Base-by-base conservation (phyloP, 192 early-diverging fungal genomes). In the Coemansia sp. region DNA sequence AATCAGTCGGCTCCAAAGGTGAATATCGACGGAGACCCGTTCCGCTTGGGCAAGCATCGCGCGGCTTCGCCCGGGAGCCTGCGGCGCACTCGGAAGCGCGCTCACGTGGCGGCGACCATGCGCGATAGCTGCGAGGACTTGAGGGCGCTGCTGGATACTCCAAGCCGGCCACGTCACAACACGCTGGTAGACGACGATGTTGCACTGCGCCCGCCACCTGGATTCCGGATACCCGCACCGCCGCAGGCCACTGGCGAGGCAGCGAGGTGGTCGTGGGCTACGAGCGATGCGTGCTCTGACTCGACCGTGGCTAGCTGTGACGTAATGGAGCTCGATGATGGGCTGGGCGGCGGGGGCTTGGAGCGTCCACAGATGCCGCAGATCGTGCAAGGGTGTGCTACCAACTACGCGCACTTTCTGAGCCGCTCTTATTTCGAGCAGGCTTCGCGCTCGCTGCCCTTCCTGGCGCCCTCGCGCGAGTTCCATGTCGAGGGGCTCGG, bases 341-440 rank as follows among this genome's bases (percentile, higher is more conserved):
- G 43, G 59, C 69, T 66, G 58, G 66, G 71, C 41, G 73, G 67
- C 3, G 53, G 58, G 41, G 69, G 73, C 2, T 35, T 59, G 28
- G 79, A 82, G 57, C 74, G 70, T 33, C 79, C 74, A 18, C 79
- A 82, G 62, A 72, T 82, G 79, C 79, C 79, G 48, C 79, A 76
- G 47, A 70, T 76, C 10, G 62, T 74, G 18, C 66, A 82, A 37
- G 79, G 75, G 11, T 82, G 64, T 33, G 70, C 75, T 13, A 84
- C 83, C 21, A 74, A 77, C 59, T 77, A 84, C 56, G 69, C 83
- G 52, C 71, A 78, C 55, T 82, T 82, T 47, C 64, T 84, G 11
- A 37, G 62, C 6, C 74, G 67, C 43, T 59, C 70, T 20, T 81
- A 77, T 60, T 84, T 84, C 65, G 57, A 26, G 33, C 14, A 57